Evolutionary conservation across 495 filamentous ascomycete genomes (phyloP).

Genomic region (Tetracladium setigerum): DNA sequence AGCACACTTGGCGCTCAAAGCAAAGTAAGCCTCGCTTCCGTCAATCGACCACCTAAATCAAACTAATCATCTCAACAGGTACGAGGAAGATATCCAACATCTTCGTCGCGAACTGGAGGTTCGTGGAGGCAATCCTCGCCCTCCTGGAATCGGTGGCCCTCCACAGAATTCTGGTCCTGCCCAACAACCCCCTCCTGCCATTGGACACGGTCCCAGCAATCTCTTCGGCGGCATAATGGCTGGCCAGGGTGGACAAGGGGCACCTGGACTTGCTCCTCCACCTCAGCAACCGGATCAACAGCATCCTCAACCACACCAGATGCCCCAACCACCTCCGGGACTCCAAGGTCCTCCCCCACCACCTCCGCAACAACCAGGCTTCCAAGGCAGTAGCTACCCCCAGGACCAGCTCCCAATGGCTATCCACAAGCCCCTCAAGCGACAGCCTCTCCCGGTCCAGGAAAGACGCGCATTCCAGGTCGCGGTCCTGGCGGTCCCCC

Average conservation of each 20-base stretch:
- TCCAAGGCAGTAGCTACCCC: constrained; percentile 31
- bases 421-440: constrained; percentile 62
- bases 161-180: constrained; percentile 69
- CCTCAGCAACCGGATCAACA: constrained; percentile 49
- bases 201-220: constrained; percentile 88
- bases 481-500: constrained; percentile 64
- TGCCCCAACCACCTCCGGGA: constrained; percentile 41
- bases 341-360: constrained; percentile 41
- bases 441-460: constrained; percentile 80
- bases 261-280: constrained; percentile 79
- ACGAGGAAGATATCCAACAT: constrained; percentile 82
- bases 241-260: constrained; percentile 76
- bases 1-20: constrained; percentile 75
- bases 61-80: constrained; percentile 44
- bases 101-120: constrained; percentile 84
- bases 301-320: constrained; percentile 46
- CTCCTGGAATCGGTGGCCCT: constrained; percentile 52
- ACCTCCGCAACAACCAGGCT: constrained; percentile 27
- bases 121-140: constrained; percentile 62
- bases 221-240: constrained; percentile 95
- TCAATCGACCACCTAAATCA: neutral
- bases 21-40: constrained; percentile 56
- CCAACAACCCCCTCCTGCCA: constrained; percentile 74
- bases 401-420: constrained; percentile 39
- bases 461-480: constrained; percentile 47